Evolutionary conservation across 345 rosid species (phyloP), one percentile per base, ranked within the genome.

Genomic region (Salix viminalis): DNA sequence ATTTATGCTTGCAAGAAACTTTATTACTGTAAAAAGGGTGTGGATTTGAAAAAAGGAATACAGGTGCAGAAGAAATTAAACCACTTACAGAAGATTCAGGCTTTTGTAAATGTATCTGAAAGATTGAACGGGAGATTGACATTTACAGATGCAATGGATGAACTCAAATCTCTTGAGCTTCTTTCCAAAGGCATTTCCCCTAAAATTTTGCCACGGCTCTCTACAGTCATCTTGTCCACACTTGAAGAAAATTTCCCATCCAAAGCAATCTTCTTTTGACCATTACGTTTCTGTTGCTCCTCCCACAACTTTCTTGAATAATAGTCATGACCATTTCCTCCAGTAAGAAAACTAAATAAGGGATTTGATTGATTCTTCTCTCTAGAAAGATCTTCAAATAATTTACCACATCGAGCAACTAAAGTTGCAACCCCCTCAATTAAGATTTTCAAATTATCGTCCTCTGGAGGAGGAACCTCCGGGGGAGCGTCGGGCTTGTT

Each of bases 301-400:
- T 93, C 98, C 99, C 99, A 93, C 81, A 96, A 80, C 90, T 83
- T 90, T 76, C 97, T 88, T 54, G 67, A 86, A 74, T 96, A 93
- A 83, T 96, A 96, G 23, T 88, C 97, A 86, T 83, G 90, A 73
- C 97, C 96, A 19, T 79, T 86, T 72, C 99, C 98, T 79, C 97
- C 98, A 77, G 71, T 81, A 65, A 96, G 98, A 88, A 96, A 96
- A 87, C 85, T 87, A 85, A 92, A 96, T 72, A 88, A 79, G 75
- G 97, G 93, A 84, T 96, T 92, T 72, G 94, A 86, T 74, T 86
- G 89, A 81, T 96, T 91, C 88, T 93, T 96, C 86, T 91, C 97
- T 81, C 92, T 88, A 36, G 97, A 94, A 82, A 96, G 97, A 83
- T 96, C 99, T 86, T 96, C 99, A 77, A 87, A 96, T 34, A 93